phyloP scores from a whole-genome alignment of 2,329 filamentous ascomycete genomes.

The Fonsecaea nubica region DNA sequence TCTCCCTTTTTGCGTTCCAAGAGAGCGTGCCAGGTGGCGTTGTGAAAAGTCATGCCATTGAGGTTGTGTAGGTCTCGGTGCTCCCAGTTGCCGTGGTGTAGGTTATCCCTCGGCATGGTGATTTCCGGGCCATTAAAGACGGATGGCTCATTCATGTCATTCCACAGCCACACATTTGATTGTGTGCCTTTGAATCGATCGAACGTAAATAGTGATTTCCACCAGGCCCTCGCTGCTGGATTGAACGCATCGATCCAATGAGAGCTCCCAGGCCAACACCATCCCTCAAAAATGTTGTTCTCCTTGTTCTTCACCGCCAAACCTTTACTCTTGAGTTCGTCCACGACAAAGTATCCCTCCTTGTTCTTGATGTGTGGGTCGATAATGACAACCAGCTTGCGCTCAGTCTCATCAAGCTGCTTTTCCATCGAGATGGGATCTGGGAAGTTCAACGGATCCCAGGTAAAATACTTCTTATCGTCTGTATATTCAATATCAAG shows the following conservation, averaged over 20 bases:
- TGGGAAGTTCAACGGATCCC: slow-evolving; percentile 86
- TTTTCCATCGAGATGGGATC: slow-evolving; percentile 87
- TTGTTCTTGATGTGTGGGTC: slow-evolving; percentile 98
- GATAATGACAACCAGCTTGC: slow-evolving; percentile 92
- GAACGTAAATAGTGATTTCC: slow-evolving; percentile 86
- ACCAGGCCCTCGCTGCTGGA: slow-evolving; percentile 89
- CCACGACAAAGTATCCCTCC: slow-evolving; percentile 74
- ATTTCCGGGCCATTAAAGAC: slow-evolving; percentile 98
- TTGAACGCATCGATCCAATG: slow-evolving; percentile 98
- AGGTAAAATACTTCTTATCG: slow-evolving; percentile 97
- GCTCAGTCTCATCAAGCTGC: slow-evolving; percentile 80
- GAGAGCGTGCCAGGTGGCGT: slow-evolving; percentile 87
- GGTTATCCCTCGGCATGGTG: slow-evolving; percentile 98
- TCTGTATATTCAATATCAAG: slow-evolving; percentile 98
- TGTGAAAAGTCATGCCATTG: slow-evolving; percentile 93
- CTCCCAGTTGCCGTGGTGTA: slow-evolving; percentile 91
- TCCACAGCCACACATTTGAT: slow-evolving; percentile 93
- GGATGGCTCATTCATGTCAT: slow-evolving; percentile 99
- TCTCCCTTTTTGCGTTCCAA: slow-evolving; percentile 85
- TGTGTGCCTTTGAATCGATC: slow-evolving; percentile 84
- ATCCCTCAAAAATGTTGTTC: slow-evolving; percentile 85
- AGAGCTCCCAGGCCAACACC: slow-evolving; percentile 98
- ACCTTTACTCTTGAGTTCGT: slow-evolving; percentile 82
- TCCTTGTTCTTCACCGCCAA: slow-evolving; percentile 91
- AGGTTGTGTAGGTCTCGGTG: slow-evolving; percentile 96